Percentiles rank a stretch among this genome's conserved stretches.
Evolutionary conservation across 768 basidiomycete genomes (phyloP).

Genomic region (Termitomyces sp.): DNA sequence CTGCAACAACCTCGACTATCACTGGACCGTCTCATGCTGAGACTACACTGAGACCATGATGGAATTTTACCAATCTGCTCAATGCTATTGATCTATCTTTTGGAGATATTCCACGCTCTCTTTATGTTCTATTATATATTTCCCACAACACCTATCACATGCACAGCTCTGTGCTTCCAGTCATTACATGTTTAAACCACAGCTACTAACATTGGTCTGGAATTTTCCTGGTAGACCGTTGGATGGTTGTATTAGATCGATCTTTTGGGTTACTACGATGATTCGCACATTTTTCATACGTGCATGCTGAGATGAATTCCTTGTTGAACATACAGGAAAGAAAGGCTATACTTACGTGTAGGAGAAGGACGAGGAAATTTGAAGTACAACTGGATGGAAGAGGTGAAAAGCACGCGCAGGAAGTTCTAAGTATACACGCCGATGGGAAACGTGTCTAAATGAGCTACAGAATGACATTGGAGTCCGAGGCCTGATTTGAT

Average conservation of each 20-base stretch:
- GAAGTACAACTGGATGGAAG: slow-evolving; percentile 5
- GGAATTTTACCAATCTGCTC: not conserved
- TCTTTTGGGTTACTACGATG: not conserved
- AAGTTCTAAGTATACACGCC: slow-evolving; percentile 11
- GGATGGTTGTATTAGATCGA: slow-evolving; percentile 8
- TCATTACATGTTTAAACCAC: not conserved
- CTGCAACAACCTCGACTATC: not conserved
- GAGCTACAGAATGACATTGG: slow-evolving; percentile 8
- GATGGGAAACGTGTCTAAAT: slow-evolving; percentile 8
- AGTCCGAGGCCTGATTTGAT: slow-evolving; percentile 1
- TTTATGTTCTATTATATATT: slow-evolving; percentile 8
- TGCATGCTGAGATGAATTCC: not conserved
- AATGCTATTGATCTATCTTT: slow-evolving; percentile 1
- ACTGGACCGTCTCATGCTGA: not conserved
- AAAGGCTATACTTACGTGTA: not conserved
- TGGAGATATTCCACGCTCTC: not conserved
- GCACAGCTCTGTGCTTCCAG: not conserved
- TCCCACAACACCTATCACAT: slow-evolving; percentile 1
- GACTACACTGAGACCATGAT: not conserved
- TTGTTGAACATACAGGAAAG: not conserved
- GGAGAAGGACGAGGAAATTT: not conserved
- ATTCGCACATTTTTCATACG: not conserved
- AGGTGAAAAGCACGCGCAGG: slow-evolving; percentile 4
- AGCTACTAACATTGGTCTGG: slow-evolving; percentile 6
- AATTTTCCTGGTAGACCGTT: slow-evolving; percentile 1